These are phyloP conservation scores for Pyrenopolyporus hunteri DNA, from an alignment of 495 filamentous ascomycete species.

Conservation along the genomic window DNA sequence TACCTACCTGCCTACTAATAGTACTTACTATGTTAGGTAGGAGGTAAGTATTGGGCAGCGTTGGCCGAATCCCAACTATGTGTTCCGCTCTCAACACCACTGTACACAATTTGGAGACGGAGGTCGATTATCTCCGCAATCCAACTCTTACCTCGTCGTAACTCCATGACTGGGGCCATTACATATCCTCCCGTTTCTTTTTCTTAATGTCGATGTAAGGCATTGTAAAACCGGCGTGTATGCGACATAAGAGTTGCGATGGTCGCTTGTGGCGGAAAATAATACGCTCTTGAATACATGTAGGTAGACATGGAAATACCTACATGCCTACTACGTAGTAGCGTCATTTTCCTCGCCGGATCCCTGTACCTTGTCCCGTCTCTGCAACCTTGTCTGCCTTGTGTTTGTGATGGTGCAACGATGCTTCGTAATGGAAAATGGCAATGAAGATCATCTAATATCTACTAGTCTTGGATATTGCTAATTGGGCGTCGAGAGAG, in stretches of 20 bases:
- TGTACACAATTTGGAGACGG: too few species aligned
- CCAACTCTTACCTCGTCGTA: too few species aligned
- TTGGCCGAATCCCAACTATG: too few species aligned
- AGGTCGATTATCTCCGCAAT: too few species aligned
- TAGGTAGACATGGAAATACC: conserved; percentile 6
- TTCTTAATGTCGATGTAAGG: conserved; percentile 3
- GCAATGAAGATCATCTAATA: conserved; percentile 24
- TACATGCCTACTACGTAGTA: conserved; percentile 20
- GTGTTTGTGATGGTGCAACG: conserved; percentile 28
- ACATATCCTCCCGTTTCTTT: neutral
- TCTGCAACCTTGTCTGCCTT: neutral
- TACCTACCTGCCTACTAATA: too few species aligned
- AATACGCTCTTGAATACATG: too few species aligned
- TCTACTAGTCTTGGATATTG: conserved; percentile 6
- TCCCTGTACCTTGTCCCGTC: conserved; percentile 33
- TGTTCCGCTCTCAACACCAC: too few species aligned
- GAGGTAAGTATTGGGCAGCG: too few species aligned
- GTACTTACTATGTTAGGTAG: too few species aligned
- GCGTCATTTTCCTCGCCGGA: conserved; percentile 24
- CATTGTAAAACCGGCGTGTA: neutral
- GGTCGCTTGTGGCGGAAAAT: conserved; percentile 34
- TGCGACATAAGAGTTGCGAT: conserved; percentile 2
- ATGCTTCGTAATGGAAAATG: conserved; percentile 16
- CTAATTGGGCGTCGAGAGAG: conserved; percentile 1
- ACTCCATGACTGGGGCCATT: too few species aligned